A percentile compares a stretch with the other conserved stretches of the same genome.
These are phyloP conservation scores for Sclerotinia glacialis DNA, from an alignment of 2,329 filamentous ascomycete genomes.

Conservation along the genomic window DNA sequence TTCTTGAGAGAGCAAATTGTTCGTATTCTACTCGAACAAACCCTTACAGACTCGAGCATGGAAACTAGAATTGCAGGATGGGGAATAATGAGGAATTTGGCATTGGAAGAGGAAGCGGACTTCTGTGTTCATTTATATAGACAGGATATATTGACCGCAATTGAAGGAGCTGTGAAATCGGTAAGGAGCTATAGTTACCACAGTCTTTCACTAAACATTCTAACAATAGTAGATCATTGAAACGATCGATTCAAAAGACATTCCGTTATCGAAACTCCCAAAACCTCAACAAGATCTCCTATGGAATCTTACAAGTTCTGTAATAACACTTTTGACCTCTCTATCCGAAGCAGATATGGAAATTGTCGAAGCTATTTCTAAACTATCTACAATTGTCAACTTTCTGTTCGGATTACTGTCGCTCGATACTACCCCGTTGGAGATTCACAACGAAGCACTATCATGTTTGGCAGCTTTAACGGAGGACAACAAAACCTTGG, in stretches of 20 bases:
- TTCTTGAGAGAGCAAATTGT: conserved; percentile 66
- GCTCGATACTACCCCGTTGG: conserved; percentile 42
- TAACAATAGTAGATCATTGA: conserved; percentile 35
- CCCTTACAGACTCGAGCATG: conserved; percentile 59
- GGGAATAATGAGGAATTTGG: conserved; percentile 61
- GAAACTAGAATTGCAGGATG: conserved; percentile 66
- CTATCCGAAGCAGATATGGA: conserved; percentile 60
- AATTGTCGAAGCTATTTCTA: conserved; percentile 53
- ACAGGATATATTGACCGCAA: conserved; percentile 58
- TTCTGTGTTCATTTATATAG: conserved; percentile 65
- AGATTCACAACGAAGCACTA: conserved; percentile 46
- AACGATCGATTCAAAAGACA: conserved; percentile 39
- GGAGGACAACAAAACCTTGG: conserved; percentile 57
- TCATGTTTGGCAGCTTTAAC: conserved; percentile 57
- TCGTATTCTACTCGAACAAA: conserved; percentile 60
- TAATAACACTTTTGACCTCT: conserved; percentile 52
- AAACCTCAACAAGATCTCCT: conserved; percentile 54
- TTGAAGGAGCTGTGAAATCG: conserved; percentile 54
- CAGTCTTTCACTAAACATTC: background rate
- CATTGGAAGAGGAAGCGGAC: conserved; percentile 61
- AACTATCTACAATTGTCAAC: conserved; percentile 48
- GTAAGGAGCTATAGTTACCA: conserved; percentile 42
- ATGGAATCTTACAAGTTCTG: conserved; percentile 54
- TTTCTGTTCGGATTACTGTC: conserved; percentile 55
- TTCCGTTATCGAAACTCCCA: conserved; percentile 47